Evolutionary conservation across 257 asterid genomes (phyloP), one percentile per base, ranked within the genome.

Genomic region (Penstemon barbatus): DNA sequence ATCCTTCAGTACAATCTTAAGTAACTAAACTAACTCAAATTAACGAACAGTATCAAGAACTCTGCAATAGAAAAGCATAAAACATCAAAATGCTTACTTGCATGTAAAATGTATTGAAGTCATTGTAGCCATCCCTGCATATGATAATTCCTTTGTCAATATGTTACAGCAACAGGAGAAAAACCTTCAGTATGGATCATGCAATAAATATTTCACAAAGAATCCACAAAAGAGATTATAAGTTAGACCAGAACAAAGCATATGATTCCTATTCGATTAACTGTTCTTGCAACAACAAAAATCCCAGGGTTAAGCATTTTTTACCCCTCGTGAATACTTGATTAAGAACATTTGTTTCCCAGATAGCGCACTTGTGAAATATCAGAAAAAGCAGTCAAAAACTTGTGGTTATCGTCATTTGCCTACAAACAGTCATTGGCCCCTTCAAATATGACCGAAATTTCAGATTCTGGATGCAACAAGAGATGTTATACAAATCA

Each of bases 101-200:
- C 95, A 94, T 87, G 80, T 94, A 94, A 83, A 94, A 94, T 43
- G 99, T 94, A 74, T 94, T 94, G 91, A 94, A 94, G 88, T 94
- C 99, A 52, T 94, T 94, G 91, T 94, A 94, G 52, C 99, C 99
- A 67, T 94, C 97, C 94, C 99, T 94, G 97, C 88, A 78, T 61
- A 87, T n/a, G 68, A 55, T 50, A 74, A 51, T 53, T 66, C 61
- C 66, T 75, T 71, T 64, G 73, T 89, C 67, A 82, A 54, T 19
- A 82, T 65, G 51, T 57, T 15, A 59, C 8, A 49, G 57, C 51
- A 58, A 63, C 54, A 43, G 49, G 36, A 15, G 53, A 64, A 59
- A 65, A 15, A 46, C 70, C 39, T 51, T 65, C 50, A 57, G 43
- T 52, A 43, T 37, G 39, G 51, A 73, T 70, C 72, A 58, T 46